Conservation (phyloP, 345 rosid species). For the Erodium maritimum region DNA sequence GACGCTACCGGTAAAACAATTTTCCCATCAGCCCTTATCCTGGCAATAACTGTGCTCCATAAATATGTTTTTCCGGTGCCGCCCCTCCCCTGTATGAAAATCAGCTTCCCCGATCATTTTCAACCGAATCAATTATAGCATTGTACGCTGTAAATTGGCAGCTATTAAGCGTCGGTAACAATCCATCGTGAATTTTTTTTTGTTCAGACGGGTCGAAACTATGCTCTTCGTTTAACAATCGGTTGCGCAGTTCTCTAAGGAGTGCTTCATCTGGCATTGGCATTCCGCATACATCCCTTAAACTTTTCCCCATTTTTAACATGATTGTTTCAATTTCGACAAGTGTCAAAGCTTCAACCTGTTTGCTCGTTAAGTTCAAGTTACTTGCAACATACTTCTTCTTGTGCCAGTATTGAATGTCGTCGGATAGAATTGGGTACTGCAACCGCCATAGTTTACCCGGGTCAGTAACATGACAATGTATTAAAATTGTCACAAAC, state of each 20-base stretch:
- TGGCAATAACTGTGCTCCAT: not conserved
- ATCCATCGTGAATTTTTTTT: too few relatives aligned
- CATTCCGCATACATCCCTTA: not conserved
- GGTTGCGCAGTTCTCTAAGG: not conserved
- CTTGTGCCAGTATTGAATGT: not conserved
- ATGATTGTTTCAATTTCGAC: conserved; percentile 1
- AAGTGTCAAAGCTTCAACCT: not conserved
- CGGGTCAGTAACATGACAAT: conserved; percentile 1
- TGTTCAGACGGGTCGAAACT: too few relatives aligned
- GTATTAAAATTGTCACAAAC: not conserved
- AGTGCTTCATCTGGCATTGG: not conserved
- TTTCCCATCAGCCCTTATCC: not conserved
- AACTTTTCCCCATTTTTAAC: not conserved
- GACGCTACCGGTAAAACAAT: not conserved
- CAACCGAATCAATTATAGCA: too few relatives aligned
- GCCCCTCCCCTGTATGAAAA: not conserved
- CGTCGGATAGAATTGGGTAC: not conserved
- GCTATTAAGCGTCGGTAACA: too few relatives aligned
- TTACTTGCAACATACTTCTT: too few relatives aligned
- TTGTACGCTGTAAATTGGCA: too few relatives aligned
- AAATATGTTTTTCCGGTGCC: conserved; percentile 2
- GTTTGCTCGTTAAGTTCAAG: not conserved
- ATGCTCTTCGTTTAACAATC: not conserved
- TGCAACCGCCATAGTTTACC: not conserved
- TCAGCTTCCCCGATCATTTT: too few relatives aligned